phyloP scores from a whole-genome alignment of 2,329 filamentous ascomycete species.

The Claviceps purpurea region DNA sequence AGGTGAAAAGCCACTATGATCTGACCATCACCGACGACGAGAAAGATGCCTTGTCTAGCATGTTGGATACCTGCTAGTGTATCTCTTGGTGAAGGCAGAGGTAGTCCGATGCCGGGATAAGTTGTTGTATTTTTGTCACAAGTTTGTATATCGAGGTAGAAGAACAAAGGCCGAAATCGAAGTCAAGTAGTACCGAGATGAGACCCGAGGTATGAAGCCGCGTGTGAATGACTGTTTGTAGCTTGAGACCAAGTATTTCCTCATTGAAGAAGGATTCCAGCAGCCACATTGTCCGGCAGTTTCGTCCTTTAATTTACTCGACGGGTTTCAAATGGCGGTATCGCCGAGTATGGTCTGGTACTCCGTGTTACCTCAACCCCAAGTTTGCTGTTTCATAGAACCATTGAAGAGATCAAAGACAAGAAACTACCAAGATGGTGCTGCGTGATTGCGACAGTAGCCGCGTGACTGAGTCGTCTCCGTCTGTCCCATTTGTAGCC shows the following conservation, averaged over 20 bases:
- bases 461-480: not conserved
- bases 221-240: too few relatives aligned
- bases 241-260: too few relatives aligned
- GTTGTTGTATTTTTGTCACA: not conserved
- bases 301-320: not conserved
- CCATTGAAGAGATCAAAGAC: not conserved
- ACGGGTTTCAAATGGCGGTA: not conserved
- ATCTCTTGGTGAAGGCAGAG: not conserved
- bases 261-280: not conserved
- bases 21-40: constrained; percentile 59
- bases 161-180: not conserved
- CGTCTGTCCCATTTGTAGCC: not conserved
- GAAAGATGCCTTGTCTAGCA: constrained; percentile 48
- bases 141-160: too few relatives aligned
- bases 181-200: not conserved
- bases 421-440: not conserved
- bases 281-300: not conserved
- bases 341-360: not conserved
- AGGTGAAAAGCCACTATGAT: constrained; percentile 61
- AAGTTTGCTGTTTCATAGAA: constrained; percentile 3
- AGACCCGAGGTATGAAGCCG: not conserved
- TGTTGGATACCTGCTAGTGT: constrained; percentile 19
- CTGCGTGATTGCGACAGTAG: not conserved
- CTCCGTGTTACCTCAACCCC: not conserved
- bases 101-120: not conserved